A percentile compares a stretch with the other conserved stretches of the same genome.
Evolutionary conservation across 2,329 filamentous ascomycete genomes (phyloP).

Genomic region (Zelopaecilomyces penicillatus): DNA sequence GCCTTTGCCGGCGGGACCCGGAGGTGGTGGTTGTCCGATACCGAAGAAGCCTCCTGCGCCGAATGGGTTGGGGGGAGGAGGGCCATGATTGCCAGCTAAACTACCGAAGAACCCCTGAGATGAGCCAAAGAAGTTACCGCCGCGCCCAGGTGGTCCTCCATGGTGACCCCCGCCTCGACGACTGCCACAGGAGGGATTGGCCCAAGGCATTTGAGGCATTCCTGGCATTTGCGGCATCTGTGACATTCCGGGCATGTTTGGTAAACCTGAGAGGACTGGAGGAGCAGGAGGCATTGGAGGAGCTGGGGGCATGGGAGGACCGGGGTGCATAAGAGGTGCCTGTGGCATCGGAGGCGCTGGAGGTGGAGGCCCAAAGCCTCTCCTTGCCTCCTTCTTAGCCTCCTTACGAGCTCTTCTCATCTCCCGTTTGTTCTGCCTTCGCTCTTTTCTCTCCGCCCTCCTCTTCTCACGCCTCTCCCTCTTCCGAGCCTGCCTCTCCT

Average conservation of each 20-base stretch:
- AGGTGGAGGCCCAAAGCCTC: conserved; percentile 4
- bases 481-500: conserved; percentile 22
- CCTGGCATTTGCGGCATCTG: too few relatives aligned
- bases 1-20: too few relatives aligned
- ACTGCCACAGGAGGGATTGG: conserved; percentile 4
- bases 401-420: conserved; percentile 22
- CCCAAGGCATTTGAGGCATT: not conserved
- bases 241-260: too few relatives aligned
- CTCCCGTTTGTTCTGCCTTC: conserved; percentile 22
- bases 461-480: conserved; percentile 19
- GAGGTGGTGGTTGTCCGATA: conserved; percentile 3
- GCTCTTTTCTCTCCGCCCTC: conserved; percentile 25
- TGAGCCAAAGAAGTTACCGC: conserved; percentile 7
- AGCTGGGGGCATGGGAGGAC: conserved; percentile 1
- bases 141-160: conserved; percentile 4
- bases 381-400: conserved; percentile 15
- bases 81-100: conserved; percentile 3
- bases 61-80: conserved; percentile 7
- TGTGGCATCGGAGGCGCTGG: conserved; percentile 5
- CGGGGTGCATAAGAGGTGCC: not conserved
- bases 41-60: conserved; percentile 8
- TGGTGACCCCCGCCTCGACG: conserved; percentile 9
- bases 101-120: not conserved
- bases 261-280: not conserved
- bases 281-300: not conserved